Evolutionary conservation across 148 eudicot species (phyloP).

Genomic region (Pouteria glomerata): DNA sequence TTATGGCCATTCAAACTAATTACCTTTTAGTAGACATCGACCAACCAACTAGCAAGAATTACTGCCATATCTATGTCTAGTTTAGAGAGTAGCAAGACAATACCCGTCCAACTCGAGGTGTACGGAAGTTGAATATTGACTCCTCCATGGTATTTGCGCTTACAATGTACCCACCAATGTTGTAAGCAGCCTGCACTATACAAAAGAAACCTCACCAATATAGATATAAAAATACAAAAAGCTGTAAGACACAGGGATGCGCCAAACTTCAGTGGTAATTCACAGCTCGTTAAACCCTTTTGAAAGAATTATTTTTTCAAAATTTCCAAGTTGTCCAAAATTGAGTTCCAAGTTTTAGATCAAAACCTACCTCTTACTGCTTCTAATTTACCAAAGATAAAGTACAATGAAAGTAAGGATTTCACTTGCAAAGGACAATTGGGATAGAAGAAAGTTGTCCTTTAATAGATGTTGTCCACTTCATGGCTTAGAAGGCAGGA

Average conservation of each 20-base stretch:
- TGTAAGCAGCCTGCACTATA: constrained; percentile 93
- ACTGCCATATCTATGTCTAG: not conserved
- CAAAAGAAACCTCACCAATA: constrained; percentile 29
- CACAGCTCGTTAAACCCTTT: not conserved
- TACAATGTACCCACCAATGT: constrained; percentile 64
- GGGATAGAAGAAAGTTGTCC: not conserved
- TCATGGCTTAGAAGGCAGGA: not conserved
- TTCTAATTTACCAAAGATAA: not conserved
- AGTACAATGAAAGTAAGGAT: not conserved
- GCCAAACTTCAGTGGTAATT: not conserved
- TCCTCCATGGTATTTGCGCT: constrained; percentile 86
- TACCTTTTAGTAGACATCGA: constrained; percentile 1
- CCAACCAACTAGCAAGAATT: not conserved
- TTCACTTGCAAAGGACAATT: not conserved
- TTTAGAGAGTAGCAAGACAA: constrained; percentile 5
- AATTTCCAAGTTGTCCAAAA: too few relatives aligned
- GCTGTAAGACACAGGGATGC: not conserved
- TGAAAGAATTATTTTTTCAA: not conserved
- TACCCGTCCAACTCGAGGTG: constrained; percentile 84
- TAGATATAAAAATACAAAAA: not conserved
- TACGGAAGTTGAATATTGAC: constrained; percentile 65
- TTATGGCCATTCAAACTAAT: constrained; percentile 4
- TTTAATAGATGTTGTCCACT: not conserved
- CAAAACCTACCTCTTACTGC: not conserved
- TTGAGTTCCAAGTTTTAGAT: not conserved